Conservation (phyloP, 495 filamentous ascomycete species). For the Penicillium angulare region DNA sequence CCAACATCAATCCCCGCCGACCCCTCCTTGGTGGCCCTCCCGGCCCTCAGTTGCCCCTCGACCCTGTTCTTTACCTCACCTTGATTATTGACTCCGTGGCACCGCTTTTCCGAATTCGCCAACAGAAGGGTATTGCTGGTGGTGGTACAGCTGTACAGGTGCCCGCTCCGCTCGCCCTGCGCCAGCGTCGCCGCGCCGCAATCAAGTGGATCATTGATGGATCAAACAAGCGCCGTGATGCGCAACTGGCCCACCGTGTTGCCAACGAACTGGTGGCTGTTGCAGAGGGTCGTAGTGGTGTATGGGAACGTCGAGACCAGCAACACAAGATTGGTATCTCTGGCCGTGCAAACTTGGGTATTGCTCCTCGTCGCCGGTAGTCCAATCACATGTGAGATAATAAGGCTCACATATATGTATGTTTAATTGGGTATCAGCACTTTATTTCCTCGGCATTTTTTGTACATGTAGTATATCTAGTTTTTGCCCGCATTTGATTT, state of each 20-base stretch:
- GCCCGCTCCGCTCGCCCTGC: conserved; percentile 68
- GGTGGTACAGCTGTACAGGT: conserved; percentile 83
- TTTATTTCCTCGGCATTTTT: conserved; percentile 12
- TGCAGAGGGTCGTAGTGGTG: conserved; percentile 77
- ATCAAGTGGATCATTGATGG: conserved; percentile 85
- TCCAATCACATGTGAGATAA: neutral
- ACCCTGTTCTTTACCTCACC: conserved; percentile 76
- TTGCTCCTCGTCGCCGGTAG: conserved; percentile 24
- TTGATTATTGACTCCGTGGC: conserved; percentile 96
- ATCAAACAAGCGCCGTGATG: conserved; percentile 66
- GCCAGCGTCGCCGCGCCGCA: conserved; percentile 74
- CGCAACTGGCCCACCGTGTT: conserved; percentile 69
- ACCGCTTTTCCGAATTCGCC: conserved; percentile 75
- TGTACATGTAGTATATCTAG: conserved; percentile 16
- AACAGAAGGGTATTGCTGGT: conserved; percentile 74
- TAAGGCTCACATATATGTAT: neutral
- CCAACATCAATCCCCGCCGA: conserved; percentile 61
- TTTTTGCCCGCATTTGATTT: conserved; percentile 6
- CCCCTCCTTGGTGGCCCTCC: conserved; percentile 75
- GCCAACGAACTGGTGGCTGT: conserved; percentile 86
- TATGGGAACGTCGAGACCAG: conserved; percentile 74
- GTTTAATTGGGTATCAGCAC: conserved; percentile 6
- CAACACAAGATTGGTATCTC: conserved; percentile 74
- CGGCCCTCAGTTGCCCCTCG: conserved; percentile 67
- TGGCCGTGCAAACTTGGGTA: conserved; percentile 66